These are phyloP conservation scores for Trypethelium eluteriae DNA, from an alignment of 495 filamentous ascomycete species.

Conservation along the genomic window DNA sequence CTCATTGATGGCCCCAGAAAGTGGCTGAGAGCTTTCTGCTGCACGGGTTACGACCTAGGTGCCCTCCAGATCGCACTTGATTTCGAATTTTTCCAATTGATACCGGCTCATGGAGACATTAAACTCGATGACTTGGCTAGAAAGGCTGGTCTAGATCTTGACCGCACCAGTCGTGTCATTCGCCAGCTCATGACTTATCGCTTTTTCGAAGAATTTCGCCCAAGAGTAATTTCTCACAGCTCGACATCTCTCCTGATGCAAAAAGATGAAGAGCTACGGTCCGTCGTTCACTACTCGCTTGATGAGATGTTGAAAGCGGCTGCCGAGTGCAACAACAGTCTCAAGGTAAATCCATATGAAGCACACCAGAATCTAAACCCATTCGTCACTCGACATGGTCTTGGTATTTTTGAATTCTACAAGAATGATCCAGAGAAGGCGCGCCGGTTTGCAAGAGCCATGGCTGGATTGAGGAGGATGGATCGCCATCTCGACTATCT, in stretches of 20 bases:
- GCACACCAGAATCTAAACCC: constrained; percentile 17
- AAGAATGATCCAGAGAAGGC: constrained; percentile 23
- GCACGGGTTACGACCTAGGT: constrained; percentile 26
- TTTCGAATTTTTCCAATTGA: constrained; percentile 26
- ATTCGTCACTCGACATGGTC: constrained; percentile 25
- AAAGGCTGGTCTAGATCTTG: background rate
- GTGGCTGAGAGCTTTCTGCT: constrained; percentile 7
- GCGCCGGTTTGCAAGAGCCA: constrained; percentile 15
- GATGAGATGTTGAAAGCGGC: constrained; percentile 34
- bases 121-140: background rate
- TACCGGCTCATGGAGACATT: background rate
- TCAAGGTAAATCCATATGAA: constrained; percentile 19
- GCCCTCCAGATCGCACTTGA: constrained; percentile 33
- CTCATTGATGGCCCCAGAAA: background rate
- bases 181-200: background rate
- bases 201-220: background rate
- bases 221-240: too few species aligned
- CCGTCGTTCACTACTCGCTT: constrained; percentile 14
- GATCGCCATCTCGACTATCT: constrained; percentile 13
- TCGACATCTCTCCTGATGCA: too few species aligned
- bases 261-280: background rate
- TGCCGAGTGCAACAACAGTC: constrained; percentile 16
- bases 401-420: constrained; percentile 30
- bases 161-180: background rate
- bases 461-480: constrained; percentile 26